Conservation (phyloP, 345 rosid species). For the Arabidopsis arenosa region DNA sequence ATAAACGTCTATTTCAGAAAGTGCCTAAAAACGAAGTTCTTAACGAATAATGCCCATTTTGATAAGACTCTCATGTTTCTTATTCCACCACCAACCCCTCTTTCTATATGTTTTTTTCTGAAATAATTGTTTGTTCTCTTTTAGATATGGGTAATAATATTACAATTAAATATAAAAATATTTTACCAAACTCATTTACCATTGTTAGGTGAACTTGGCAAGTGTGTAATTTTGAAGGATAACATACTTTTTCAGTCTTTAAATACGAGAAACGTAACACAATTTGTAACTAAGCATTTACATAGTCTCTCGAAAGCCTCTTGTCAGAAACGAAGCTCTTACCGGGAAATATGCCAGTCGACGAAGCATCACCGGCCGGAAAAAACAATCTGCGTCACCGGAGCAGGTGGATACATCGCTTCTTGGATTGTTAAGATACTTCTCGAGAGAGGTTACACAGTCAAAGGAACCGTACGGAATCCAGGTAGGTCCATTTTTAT, state of each 20-base stretch:
- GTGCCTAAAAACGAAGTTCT: too few relatives aligned
- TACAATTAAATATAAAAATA: slow-evolving; percentile 10
- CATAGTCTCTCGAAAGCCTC: not conserved
- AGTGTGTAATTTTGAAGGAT: not conserved
- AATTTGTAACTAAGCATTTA: not conserved
- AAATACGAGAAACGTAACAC: slow-evolving; percentile 21
- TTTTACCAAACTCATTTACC: slow-evolving; percentile 17
- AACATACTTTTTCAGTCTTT: slow-evolving; percentile 7
- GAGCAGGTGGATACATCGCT: slow-evolving; percentile 96
- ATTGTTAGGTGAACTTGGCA: slow-evolving; percentile 42
- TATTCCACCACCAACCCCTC: slow-evolving; percentile 12
- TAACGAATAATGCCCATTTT: too few relatives aligned
- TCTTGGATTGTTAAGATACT: slow-evolving; percentile 94
- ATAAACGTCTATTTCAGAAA: too few relatives aligned
- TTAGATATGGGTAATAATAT: not conserved
- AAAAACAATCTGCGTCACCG: slow-evolving; percentile 85
- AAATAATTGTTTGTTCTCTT: not conserved
- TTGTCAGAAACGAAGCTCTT: not conserved
- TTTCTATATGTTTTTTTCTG: not conserved
- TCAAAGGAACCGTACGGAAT: slow-evolving; percentile 86
- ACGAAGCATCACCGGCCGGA: slow-evolving; percentile 49
- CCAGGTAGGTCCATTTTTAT: slow-evolving; percentile 56
- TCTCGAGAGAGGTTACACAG: slow-evolving; percentile 76
- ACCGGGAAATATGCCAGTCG: slow-evolving; percentile 52
- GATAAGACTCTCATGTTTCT: too few relatives aligned